Evolutionary conservation across 768 basidiomycete genomes (phyloP).

Genomic region (Trametes cinnabarina): DNA sequence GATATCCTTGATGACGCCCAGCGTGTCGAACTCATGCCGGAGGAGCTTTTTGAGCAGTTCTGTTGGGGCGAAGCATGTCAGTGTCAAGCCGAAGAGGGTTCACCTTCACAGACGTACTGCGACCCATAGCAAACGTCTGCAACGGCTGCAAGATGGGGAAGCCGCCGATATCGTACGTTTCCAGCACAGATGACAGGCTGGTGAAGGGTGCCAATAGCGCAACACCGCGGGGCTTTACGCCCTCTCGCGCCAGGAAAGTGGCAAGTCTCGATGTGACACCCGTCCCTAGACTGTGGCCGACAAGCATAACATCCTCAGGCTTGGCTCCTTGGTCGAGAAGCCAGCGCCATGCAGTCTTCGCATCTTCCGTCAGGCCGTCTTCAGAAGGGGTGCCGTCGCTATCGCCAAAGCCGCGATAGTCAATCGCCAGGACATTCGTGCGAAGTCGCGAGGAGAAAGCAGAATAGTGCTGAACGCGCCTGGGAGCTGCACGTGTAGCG

Average conservation of each 20-base stretch:
- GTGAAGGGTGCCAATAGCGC: conserved; percentile 43
- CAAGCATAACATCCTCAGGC: conserved; percentile 60
- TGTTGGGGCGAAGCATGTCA: conserved; percentile 24
- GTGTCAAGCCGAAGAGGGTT: no score
- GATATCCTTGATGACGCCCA: conserved; percentile 56
- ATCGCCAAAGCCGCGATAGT: conserved; percentile 93
- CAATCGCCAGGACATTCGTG: conserved; percentile 79
- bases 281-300: conserved; percentile 90
- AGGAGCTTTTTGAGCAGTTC: conserved; percentile 55
- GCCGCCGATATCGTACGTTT: conserved; percentile 66
- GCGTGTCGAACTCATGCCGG: conserved; percentile 59
- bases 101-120: conserved; percentile 58
- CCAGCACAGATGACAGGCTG: conserved; percentile 45
- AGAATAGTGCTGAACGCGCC: conserved; percentile 68
- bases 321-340: conserved; percentile 55
- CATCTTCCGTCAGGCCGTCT: conserved; percentile 68
- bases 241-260: conserved; percentile 39
- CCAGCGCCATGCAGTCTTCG: conserved; percentile 80
- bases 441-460: conserved; percentile 62
- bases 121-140: conserved; percentile 55
- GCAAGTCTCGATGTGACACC: conserved; percentile 57
- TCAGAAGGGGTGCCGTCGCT: conserved; percentile 79
- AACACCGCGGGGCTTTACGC: conserved; percentile 39
- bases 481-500: conserved; percentile 66
- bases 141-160: conserved; percentile 74